Evolutionary conservation across 1,139 yeast species (phyloP).

Genomic region (Candida smagusa): DNA sequence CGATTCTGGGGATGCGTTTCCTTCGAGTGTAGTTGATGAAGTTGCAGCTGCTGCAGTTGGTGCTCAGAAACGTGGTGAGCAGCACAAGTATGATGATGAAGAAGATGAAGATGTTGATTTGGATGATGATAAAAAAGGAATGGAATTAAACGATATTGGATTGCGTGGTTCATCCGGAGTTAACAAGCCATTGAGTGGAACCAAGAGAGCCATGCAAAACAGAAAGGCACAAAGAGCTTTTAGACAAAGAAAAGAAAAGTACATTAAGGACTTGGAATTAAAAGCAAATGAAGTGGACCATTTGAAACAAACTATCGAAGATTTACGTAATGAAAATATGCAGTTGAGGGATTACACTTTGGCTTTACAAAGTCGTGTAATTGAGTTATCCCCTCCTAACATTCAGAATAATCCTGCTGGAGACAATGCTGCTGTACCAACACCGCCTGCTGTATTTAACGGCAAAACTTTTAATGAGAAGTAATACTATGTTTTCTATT

Average conservation of each 20-base stretch:
- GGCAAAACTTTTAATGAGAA: slow-evolving; percentile 7
- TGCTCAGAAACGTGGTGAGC: slow-evolving; percentile 14
- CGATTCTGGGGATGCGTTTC: slow-evolving; percentile 17
- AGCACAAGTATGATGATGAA: slow-evolving; percentile 1
- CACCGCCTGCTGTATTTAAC: slow-evolving; percentile 32
- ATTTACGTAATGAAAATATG: slow-evolving; percentile 63
- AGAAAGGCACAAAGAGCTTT: slow-evolving; percentile 87
- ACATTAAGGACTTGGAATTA: slow-evolving; percentile 72
- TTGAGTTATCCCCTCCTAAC: slow-evolving; percentile 33
- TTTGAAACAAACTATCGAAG: slow-evolving; percentile 60
- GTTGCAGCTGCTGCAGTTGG: slow-evolving; percentile 33
- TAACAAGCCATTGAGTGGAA: slow-evolving; percentile 16
- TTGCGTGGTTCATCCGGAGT: slow-evolving; percentile 4
- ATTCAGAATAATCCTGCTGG: slow-evolving; percentile 4
- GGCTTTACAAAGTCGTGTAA: slow-evolving; percentile 63
- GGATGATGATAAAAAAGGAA: slow-evolving; percentile 5
- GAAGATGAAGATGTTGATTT: slow-evolving; percentile 9
- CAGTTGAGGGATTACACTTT: slow-evolving; percentile 72
- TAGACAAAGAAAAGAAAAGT: slow-evolving; percentile 73
- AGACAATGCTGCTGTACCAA: slow-evolving; percentile 23
- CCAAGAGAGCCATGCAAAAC: slow-evolving; percentile 87
- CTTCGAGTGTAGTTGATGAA: slow-evolving; percentile 22
- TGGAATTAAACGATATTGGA: slow-evolving; percentile 7
- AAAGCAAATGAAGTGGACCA: slow-evolving; percentile 61
- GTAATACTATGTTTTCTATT: background rate